Conservation (phyloP, 2,329 filamentous ascomycete species). For the Periconia sp. region DNA sequence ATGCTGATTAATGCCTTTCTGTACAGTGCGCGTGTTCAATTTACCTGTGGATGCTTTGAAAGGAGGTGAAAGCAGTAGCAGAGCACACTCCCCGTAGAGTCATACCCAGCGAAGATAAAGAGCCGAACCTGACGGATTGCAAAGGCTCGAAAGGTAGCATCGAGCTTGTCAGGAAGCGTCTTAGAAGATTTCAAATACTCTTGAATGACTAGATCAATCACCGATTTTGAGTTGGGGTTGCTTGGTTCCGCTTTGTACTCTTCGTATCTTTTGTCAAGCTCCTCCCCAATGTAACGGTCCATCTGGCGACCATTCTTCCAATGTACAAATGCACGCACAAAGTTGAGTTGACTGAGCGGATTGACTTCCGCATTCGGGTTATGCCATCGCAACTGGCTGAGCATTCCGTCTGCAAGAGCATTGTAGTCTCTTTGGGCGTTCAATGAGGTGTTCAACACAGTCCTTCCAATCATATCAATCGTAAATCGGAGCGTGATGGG, state of each 20-base stretch:
- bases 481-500: too few relatives aligned
- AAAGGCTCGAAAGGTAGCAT: slow-evolving; percentile 20
- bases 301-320: too few relatives aligned
- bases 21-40: too few relatives aligned
- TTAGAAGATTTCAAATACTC: slow-evolving; percentile 10
- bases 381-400: too few relatives aligned
- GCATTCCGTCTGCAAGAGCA: too few relatives aligned
- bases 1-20: too few relatives aligned
- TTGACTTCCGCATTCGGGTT: too few relatives aligned
- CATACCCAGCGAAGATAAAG: slow-evolving; percentile 36
- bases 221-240: slow-evolving; percentile 30
- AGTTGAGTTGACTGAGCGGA: too few relatives aligned
- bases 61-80: slow-evolving; percentile 25
- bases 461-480: too few relatives aligned
- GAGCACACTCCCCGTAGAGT: slow-evolving; percentile 29
- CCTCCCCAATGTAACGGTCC: slow-evolving; percentile 8
- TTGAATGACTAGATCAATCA: slow-evolving; percentile 14
- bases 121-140: slow-evolving; percentile 7
- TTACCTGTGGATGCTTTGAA: slow-evolving; percentile 17
- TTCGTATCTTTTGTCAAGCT: background rate
- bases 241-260: background rate
- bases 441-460: too few relatives aligned
- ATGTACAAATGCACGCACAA: too few relatives aligned
- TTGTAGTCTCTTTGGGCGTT: too few relatives aligned
- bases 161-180: slow-evolving; percentile 8